Conservation (phyloP, 805 yeast species). For the Lachancea quebecensis region DNA sequence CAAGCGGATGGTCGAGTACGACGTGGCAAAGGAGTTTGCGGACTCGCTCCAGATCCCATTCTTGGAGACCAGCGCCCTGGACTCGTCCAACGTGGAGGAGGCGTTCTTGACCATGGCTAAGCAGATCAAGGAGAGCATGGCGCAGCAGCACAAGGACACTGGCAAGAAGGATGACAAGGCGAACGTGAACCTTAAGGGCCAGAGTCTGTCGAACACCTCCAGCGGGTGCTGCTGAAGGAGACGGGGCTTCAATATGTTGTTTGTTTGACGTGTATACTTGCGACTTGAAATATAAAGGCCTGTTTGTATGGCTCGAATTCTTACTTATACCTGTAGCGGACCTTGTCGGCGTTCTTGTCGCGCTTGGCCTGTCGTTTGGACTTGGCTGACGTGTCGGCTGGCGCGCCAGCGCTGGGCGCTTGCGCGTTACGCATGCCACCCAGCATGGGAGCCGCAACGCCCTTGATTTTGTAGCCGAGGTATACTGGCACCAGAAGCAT, state of each 20-base stretch:
- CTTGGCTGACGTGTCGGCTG: conserved; percentile 17
- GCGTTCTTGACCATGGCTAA: conserved; percentile 98
- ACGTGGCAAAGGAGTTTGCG: conserved; percentile 95
- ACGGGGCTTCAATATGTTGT: neutral
- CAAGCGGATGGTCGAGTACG: conserved; percentile 91
- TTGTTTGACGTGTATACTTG: conserved; percentile 5
- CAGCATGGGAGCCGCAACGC: conserved; percentile 19
- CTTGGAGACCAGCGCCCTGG: conserved; percentile 92
- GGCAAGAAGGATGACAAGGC: conserved; percentile 43
- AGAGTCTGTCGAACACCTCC: conserved; percentile 41
- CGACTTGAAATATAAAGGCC: conserved; percentile 3
- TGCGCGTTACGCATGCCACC: conserved; percentile 3
- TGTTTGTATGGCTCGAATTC: neutral
- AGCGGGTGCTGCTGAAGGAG: conserved; percentile 42
- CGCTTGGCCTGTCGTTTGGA: conserved; percentile 38
- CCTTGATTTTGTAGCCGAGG: conserved; percentile 39
- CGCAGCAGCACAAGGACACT: conserved; percentile 45
- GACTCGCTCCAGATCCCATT: conserved; percentile 87
- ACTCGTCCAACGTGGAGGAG: conserved; percentile 94
- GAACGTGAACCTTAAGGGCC: conserved; percentile 68
- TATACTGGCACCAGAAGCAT: conserved; percentile 33
- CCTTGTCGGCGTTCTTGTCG: conserved; percentile 36
- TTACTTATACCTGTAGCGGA: conserved; percentile 33
- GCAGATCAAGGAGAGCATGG: conserved; percentile 94
- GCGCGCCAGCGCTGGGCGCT: conserved; percentile 1